These are phyloP conservation scores for Boletus rubroflammeus DNA, from an alignment of 768 basidiomycete genomes.

Conservation along the genomic window DNA sequence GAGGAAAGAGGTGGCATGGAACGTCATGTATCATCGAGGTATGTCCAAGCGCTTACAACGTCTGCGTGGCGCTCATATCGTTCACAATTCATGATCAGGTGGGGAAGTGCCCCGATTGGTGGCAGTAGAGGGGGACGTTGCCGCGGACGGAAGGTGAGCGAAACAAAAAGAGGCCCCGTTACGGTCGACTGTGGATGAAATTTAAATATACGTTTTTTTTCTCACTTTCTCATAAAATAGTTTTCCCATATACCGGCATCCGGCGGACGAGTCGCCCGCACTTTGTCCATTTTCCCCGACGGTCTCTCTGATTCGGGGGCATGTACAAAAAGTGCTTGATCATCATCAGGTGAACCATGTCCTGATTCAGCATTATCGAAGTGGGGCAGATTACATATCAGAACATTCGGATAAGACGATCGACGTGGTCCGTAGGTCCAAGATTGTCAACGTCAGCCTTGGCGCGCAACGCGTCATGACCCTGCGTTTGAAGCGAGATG, in stretches of 20 bases:
- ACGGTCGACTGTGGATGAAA: conserved; percentile 1
- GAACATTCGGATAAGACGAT: conserved; percentile 88
- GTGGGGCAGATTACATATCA: conserved; percentile 77
- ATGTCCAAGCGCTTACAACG: conserved; percentile 9
- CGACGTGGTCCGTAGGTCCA: conserved; percentile 70
- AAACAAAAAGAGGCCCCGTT: conserved; percentile 14
- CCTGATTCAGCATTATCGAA: conserved; percentile 77
- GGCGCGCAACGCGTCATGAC: conserved; percentile 78
- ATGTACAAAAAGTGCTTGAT: conserved; percentile 53
- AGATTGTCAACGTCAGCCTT: conserved; percentile 77
- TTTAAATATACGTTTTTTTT: neutral
- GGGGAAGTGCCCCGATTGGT: conserved; percentile 70
- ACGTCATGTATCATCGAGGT: conserved; percentile 74
- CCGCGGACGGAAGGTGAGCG: conserved; percentile 45
- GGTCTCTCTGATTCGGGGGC: conserved; percentile 58
- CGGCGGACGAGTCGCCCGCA: conserved; percentile 73
- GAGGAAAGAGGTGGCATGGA: conserved; percentile 66
- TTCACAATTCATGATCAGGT: conserved; percentile 48
- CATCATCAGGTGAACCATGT: conserved; percentile 81
- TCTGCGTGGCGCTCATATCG: neutral
- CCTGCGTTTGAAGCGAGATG: conserved; percentile 61
- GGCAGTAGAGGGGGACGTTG: conserved; percentile 58
- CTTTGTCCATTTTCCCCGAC: conserved; percentile 66
- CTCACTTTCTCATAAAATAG: conserved; percentile 30
- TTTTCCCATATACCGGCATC: conserved; percentile 79